Percentiles rank a stretch among this genome's conserved stretches.
Evolutionary conservation across 306 rosid species (phyloP).

Genomic region (Quercus alba): DNA sequence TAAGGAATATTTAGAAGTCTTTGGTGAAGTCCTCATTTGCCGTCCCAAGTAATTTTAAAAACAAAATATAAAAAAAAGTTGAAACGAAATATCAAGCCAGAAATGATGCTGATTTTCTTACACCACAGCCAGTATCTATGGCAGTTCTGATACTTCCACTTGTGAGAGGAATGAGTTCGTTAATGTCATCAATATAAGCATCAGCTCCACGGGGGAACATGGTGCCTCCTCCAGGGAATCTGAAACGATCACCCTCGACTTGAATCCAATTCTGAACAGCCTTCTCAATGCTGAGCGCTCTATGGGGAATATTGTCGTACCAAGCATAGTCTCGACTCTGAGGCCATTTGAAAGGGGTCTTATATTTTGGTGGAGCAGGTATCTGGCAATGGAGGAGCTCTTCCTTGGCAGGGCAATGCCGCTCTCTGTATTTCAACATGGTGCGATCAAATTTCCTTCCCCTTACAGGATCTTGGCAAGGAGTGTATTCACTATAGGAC

Average conservation of each 20-base stretch:
- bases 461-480: constrained; percentile 72
- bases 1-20: neutral
- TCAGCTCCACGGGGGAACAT: constrained; percentile 97
- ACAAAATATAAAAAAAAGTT: neutral
- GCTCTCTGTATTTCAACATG: constrained; percentile 88
- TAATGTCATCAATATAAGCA: constrained; percentile 84
- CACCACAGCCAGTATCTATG: constrained; percentile 98
- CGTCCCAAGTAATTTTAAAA: neutral
- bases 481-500: constrained; percentile 74
- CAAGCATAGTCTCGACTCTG: constrained; percentile 90
- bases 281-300: constrained; percentile 90
- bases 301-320: constrained; percentile 93
- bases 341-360: constrained; percentile 94
- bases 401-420: constrained; percentile 84
- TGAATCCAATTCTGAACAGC: constrained; percentile 97
- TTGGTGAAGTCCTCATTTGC: neutral
- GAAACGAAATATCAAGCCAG: neutral
- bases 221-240: constrained; percentile 98
- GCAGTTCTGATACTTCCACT: constrained; percentile 79
- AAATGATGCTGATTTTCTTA: constrained; percentile 37
- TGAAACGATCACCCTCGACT: constrained; percentile 79
- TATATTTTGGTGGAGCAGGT: constrained; percentile 91
- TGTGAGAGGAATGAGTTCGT: constrained; percentile 74
- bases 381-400: constrained; percentile 66
- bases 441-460: constrained; percentile 66